Evolutionary conservation across 1,139 yeast genomes (phyloP), one percentile per base, ranked within the genome.

Genomic region (Yamadazyma jaroonii): DNA sequence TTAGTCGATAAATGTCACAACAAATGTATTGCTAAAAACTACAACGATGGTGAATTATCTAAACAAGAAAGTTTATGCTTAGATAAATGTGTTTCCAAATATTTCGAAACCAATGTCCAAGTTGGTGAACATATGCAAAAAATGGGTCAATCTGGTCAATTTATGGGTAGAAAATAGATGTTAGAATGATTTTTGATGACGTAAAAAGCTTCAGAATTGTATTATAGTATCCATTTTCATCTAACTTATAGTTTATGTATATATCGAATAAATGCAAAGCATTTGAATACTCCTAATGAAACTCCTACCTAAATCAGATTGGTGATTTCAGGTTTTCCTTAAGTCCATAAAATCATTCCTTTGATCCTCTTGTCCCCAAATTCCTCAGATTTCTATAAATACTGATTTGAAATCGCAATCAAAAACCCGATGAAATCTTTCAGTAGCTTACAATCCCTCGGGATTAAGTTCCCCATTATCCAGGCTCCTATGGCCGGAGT

Each of bases 31-130:
- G 69, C 67, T 56, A 68, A 65, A 49, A 44, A 61, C 15, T 90
- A 90, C 70, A 57, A 63, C 42, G 94, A 87, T 42, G 85, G 92
- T 39, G 94, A 84, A 25, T 73, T 92, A 48, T 77, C 76, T 67
- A 88, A 87, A 72, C 81, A 76, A 55, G 98, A 92, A 67, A 80
- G 92, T 33, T 74, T 87, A 41, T 92, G 99, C 64, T 76, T 94
- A 51, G 99, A 92, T 69, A 83, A 98, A 74, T 92, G 99, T 71
- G 98, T 92, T 46, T 80, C 95, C 54, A 92, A 92, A 67, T 92
- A 92, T 67, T 94, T 94, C 54, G 97, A 89, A 55, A 89, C 96
- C 50, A 92, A 92, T 62, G 94, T 88, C 49, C 86, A 89, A 69
- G 96, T 94, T 48, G 97, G 97, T 50, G 97, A 90, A 57, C 76